These are phyloP conservation scores for Shiraia bambusicola DNA, from an alignment of 2,329 filamentous ascomycete genomes.

Conservation along the genomic window DNA sequence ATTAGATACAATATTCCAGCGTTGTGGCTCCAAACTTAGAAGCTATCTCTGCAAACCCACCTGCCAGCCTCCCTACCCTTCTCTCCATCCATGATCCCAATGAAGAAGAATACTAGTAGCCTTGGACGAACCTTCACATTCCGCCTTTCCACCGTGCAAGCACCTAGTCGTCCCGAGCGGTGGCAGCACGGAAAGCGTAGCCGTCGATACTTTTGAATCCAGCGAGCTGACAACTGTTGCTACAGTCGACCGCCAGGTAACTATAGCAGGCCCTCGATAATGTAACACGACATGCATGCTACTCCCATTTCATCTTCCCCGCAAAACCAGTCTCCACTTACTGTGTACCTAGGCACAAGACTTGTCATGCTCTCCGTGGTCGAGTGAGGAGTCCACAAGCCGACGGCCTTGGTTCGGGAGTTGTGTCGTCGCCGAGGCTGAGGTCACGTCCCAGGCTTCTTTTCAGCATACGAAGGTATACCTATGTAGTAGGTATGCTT, in stretches of 20 bases:
- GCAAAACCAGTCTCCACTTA: conserved; percentile 44
- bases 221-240: conserved; percentile 46
- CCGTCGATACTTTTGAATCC: conserved; percentile 41
- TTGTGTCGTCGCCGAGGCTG: conserved; percentile 10
- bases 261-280: conserved; percentile 53
- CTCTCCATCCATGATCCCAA: conserved; percentile 47
- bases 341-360: too few relatives aligned
- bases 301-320: conserved; percentile 49
- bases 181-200: conserved; percentile 42
- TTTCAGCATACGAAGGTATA: conserved; percentile 11
- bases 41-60: conserved; percentile 46
- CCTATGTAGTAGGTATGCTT: conserved; percentile 3
- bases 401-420: conserved; percentile 13
- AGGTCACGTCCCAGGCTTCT: conserved; percentile 6
- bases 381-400: conserved; percentile 16
- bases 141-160: conserved; percentile 51
- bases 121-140: conserved; percentile 49
- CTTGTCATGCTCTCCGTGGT: conserved; percentile 22
- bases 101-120: conserved; percentile 47
- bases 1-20: conserved; percentile 38
- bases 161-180: conserved; percentile 42
- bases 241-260: too few relatives aligned
- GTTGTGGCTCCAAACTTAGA: conserved; percentile 42
- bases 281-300: conserved; percentile 45
- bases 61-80: conserved; percentile 46